Base-by-base conservation (phyloP, 768 basidiomycete genomes). In the Trametes sanguinea region DNA sequence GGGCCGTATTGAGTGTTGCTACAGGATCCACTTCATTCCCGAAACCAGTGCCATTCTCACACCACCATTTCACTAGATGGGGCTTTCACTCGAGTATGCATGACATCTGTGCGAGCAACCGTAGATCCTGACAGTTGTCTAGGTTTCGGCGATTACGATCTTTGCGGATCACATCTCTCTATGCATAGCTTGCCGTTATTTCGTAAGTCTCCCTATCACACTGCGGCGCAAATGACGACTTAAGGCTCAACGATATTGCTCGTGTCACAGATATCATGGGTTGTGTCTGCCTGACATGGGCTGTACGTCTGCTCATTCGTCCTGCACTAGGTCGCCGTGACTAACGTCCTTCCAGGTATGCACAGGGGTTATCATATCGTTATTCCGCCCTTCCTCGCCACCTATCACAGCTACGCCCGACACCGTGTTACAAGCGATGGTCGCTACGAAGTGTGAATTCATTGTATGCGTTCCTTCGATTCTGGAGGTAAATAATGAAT, bases 1-100 rank as follows among this genome's bases (percentile, higher is more conserved):
- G 43, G 22, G 16, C 43, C 43, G 16, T 6, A 16, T 17, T 44
- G 10, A 3, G 22, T 22, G 22, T 22, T 22, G 22, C 22, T 56
- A 4, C 48, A 54, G 73, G 74, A 7, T 73, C 74, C 3, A 72
- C 73, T 8, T 65, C 71, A 0, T 70, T 73, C 54, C 72, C 73
- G 4, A 75, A 74, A 58, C 67, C 71, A 2, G 67, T 72, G 33
- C 57, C 62, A 3, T 42, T 66, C 43, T 64, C 63, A 8, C 57
- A 71, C 43, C 50, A 32, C 16, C 42, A 57, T 39, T 43, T 72
- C 33, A 50, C 62, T 7, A 48, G 70, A 48, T 65, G 66, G 69
- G 57, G 51, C 17, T 54, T 39, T 10, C 32, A 48, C 1, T 37
- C 58, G 2, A 58, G 69, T 69, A 50, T n/a, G 65, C 56, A 1